Evolutionary conservation across 2,329 filamentous ascomycete species (phyloP).

Genomic region (Periglandula ipomoeae): DNA sequence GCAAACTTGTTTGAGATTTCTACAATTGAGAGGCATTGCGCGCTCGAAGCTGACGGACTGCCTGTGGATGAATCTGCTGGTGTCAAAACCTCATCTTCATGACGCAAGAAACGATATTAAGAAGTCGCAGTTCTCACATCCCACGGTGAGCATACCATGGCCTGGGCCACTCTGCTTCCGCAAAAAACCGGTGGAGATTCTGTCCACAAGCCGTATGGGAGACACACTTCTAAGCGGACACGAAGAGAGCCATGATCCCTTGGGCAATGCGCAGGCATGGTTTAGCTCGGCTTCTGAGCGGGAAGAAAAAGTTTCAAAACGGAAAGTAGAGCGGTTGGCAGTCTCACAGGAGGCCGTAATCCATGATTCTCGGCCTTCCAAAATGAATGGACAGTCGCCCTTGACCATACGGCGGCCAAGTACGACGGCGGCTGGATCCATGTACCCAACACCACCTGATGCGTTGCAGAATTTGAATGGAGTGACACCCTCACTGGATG

Average conservation of each 20-base stretch:
- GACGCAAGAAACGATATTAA: slow-evolving; percentile 35
- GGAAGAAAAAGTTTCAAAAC: slow-evolving; percentile 36
- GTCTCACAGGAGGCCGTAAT: slow-evolving; percentile 32
- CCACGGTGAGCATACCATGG: slow-evolving; percentile 39
- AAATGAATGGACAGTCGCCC: slow-evolving; percentile 42
- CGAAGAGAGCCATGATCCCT: slow-evolving; percentile 37
- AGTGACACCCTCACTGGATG: slow-evolving; percentile 48
- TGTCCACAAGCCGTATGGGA: slow-evolving; percentile 29
- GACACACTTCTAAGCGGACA: slow-evolving; percentile 28
- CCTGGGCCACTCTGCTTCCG: slow-evolving; percentile 45
- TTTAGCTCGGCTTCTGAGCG: slow-evolving; percentile 33
- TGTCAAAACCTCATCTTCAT: slow-evolving; percentile 33
- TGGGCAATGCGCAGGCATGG: slow-evolving; percentile 41
- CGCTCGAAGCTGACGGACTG: slow-evolving; percentile 32
- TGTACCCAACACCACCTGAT: slow-evolving; percentile 67
- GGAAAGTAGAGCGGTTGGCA: slow-evolving; percentile 41
- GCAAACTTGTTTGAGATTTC: slow-evolving; percentile 38
- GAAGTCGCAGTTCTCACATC: slow-evolving; percentile 24
- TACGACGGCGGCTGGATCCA: slow-evolving; percentile 38
- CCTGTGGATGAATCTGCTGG: slow-evolving; percentile 42
- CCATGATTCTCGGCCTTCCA: slow-evolving; percentile 32
- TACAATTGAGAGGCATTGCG: slow-evolving; percentile 41
- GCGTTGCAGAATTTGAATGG: slow-evolving; percentile 45
- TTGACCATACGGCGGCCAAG: slow-evolving; percentile 40
- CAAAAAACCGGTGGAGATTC: slow-evolving; percentile 33